Evolutionary conservation across 768 basidiomycete species (phyloP), one percentile per base, ranked within the genome.

Genomic region (Macrocybe gigantea): DNA sequence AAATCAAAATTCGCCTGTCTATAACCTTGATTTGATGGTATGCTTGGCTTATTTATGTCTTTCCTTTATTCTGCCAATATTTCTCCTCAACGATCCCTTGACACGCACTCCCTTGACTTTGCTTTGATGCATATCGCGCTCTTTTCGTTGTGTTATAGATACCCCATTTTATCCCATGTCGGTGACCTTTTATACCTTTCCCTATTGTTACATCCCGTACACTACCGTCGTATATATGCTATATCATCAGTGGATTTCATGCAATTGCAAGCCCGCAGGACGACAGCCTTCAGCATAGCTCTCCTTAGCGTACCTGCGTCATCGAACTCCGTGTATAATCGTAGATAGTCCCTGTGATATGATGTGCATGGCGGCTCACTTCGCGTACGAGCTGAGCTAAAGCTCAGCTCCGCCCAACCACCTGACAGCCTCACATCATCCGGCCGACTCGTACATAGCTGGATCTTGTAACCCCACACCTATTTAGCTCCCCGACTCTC

Each of bases 1-100:
- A 93, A 92, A 72, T 92, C 89, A 53, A 95, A 94, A 70, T 95
- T 92, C 66, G 87, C 85, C 45, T 93, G 90, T 67, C 77, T 93
- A 65, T 93, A 74, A 77, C 61, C 49, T 45, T 22, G 22, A 22
- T 22, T 22, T 22, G 22, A 22, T 1, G 22, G 22, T 22, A 22
- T 22, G 22, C 22, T 22, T 22, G 22, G 22, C 22, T 22, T 22
- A 22, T 22, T 22, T 22, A 22, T 22, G 22, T 22, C 22, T 22
- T 22, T 22, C 22, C 22, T 22, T 22, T 22, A 22, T 22, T 22
- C 22, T 22, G 22, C 22, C 22, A 22, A 22, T 22, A 22, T 22
- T 22, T 22, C 22, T 22, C 22, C 22, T 22, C 22, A 22, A 22
- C 22, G 22, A 22, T 22, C 22, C 4, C 22, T 22, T 22, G 22